Conservation (phyloP, 2,329 filamentous ascomycete species). For the Fonsecaea nubica region DNA sequence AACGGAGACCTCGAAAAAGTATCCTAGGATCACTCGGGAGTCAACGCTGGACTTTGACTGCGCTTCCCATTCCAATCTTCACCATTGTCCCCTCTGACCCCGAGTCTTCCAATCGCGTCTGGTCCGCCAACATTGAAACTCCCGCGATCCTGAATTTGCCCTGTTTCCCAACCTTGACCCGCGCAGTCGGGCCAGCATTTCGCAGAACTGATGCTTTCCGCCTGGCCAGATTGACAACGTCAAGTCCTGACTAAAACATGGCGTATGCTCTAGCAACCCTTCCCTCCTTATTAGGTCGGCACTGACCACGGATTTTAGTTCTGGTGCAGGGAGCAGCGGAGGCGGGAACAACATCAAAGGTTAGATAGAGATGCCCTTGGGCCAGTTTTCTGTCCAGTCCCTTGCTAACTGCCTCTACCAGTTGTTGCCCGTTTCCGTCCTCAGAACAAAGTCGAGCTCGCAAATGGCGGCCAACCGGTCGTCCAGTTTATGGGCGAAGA, state of each 20-base stretch:
- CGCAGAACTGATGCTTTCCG: conserved; percentile 32
- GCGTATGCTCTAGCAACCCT: conserved; percentile 26
- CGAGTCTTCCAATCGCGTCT: not conserved
- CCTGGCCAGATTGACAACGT: conserved; percentile 35
- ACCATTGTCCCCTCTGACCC: not conserved
- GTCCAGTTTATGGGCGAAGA: conserved; percentile 88
- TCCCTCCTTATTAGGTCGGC: not conserved
- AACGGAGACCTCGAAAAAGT: not conserved
- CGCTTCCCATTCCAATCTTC: conserved; percentile 1
- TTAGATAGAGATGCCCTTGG: conserved; percentile 43
- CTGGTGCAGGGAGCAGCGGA: conserved; percentile 42
- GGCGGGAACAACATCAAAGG: conserved; percentile 60
- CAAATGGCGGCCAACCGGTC: conserved; percentile 88
- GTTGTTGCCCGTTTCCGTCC: conserved; percentile 98
- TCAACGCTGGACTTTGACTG: not conserved
- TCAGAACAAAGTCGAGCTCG: conserved; percentile 92
- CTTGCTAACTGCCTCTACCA: conserved; percentile 47
- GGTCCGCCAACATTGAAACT: not conserved
- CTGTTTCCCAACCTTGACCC: conserved; percentile 26
- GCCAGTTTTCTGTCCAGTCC: not conserved
- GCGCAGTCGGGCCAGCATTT: conserved; percentile 21
- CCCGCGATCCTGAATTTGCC: conserved; percentile 11
- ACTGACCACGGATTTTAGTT: conserved; percentile 37
- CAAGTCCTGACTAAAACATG: conserved; percentile 24
- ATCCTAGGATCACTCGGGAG: not conserved